Evolutionary conservation across 257 asterid genomes (phyloP), one percentile per base, ranked within the genome.

Genomic region (Thymus quinquecostatus): DNA sequence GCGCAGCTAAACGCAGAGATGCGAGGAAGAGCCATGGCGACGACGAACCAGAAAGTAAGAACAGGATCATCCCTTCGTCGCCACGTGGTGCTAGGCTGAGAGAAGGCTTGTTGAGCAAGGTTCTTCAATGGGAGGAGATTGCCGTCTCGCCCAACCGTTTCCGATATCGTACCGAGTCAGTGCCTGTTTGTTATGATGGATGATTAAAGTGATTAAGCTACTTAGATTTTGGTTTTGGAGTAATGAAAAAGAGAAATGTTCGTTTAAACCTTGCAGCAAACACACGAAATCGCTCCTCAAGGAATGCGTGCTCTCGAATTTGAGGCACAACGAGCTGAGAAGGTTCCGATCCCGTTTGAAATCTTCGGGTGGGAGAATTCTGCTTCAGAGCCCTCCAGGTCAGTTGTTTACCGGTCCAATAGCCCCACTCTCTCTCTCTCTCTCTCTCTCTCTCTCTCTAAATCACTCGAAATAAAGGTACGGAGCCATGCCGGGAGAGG

Each of bases 311-410:
- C 87, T 91, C 66, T 81, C 97, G 3, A 92, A 87, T 75, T 63
- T 91, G 84, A 87, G 80, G 71, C 87, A 89, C n/a, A 86, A 82
- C 75, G 82, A 86, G 71, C 58, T 80, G 45, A 69, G 79, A 6
- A 81, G 79, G 48, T 89, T 78, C 34, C 91, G 95, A 27, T 73
- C 85, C 56, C 79, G 82, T 67, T 85, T 91, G 82, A 71, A 71
- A 71, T 85, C 89, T 72, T 84, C 96, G 28, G 82, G 92, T 66
- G 84, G 82, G 66, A 89, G 91, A 79, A 89, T 89, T 70, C 77
- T 86, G 75, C 93, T 92, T 64, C 92, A 81, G 75, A 86, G 93
- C 76, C 49, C 74, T 75, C 91, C 96, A 80, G 97, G 97, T 89
- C 67, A 59, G 70, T 72, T 49, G 55, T 47, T 34, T 34, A 34